Conservation (phyloP, 78 protist species). For the Dictyostelium capitatum region DNA sequence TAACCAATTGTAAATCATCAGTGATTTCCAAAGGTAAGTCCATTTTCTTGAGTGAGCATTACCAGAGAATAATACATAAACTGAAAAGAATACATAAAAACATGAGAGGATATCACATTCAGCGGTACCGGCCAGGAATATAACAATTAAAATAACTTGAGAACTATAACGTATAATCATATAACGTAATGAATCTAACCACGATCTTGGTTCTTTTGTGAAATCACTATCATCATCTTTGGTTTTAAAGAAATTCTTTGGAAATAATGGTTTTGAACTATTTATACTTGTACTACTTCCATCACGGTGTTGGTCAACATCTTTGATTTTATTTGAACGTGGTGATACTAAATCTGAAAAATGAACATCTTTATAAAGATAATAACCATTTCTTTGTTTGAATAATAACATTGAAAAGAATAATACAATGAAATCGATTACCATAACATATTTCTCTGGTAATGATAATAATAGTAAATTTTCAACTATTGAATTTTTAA, state of each 20-base stretch:
- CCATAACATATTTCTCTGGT: slow-evolving; percentile 28
- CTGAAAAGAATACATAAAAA: slow-evolving; percentile 47
- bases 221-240: slow-evolving; percentile 7
- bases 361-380: neutral
- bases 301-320: neutral
- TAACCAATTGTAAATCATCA: slow-evolving; percentile 48
- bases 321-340: neutral
- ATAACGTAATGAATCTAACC: slow-evolving; percentile 53
- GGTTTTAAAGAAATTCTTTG: slow-evolving; percentile 45
- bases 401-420: slow-evolving; percentile 66
- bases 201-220: slow-evolving; percentile 57
- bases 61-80: slow-evolving; percentile 60
- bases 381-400: slow-evolving; percentile 12
- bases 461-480: slow-evolving; percentile 2
- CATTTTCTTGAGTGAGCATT: slow-evolving; percentile 53
- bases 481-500: neutral
- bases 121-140: slow-evolving; percentile 43
- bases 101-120: slow-evolving; percentile 51
- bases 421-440: slow-evolving; percentile 36
- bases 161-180: slow-evolving; percentile 37
- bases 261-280: slow-evolving; percentile 13
- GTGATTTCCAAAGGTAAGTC: slow-evolving; percentile 56
- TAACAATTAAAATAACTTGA: slow-evolving; percentile 47
- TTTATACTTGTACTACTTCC: neutral
- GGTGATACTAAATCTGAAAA: neutral